Percentiles rank a stretch among this genome's conserved stretches.
Evolutionary conservation across 1,284 basidiomycete genomes (phyloP).

Genomic region (Peniophora sp.): DNA sequence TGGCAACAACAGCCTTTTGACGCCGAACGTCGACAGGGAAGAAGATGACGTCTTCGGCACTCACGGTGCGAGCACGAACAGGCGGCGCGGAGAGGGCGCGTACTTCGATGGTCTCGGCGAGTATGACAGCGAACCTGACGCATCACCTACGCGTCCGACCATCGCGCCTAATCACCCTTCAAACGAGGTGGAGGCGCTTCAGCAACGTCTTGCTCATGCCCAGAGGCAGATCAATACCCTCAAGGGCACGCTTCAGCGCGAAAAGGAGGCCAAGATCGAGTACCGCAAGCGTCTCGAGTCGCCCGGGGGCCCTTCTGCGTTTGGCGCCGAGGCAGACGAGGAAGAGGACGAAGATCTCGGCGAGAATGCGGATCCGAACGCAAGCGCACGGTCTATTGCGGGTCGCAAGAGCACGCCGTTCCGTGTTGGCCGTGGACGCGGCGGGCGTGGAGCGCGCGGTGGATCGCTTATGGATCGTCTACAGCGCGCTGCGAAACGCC

Average conservation of each 20-base stretch:
- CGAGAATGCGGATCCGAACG: conserved; percentile 15
- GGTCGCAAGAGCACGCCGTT: conserved; percentile 23
- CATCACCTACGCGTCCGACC: conserved; percentile 53
- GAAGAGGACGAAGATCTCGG: conserved; percentile 28
- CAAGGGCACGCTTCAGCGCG: conserved; percentile 67
- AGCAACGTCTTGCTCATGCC: conserved; percentile 74
- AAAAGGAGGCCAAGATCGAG: conserved; percentile 72
- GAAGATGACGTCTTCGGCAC: conserved; percentile 66
- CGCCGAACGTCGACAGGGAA: conserved; percentile 44
- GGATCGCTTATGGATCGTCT: conserved; percentile 57
- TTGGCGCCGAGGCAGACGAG: conserved; percentile 34
- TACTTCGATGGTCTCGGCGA: conserved; percentile 50
- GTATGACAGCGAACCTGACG: conserved; percentile 49
- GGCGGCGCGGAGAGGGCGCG: conserved; percentile 50
- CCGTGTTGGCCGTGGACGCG: conserved; percentile 27
- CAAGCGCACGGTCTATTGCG: conserved; percentile 3
- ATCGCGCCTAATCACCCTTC: conserved; percentile 62
- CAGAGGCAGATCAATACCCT: conserved; percentile 77
- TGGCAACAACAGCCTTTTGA: conserved; percentile 38
- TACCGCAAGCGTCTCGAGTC: conserved; percentile 38
- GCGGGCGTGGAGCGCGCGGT: conserved; percentile 35
- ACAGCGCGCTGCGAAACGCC: conserved; percentile 46
- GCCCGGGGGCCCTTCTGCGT: conserved; percentile 21
- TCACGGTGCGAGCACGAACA: conserved; percentile 45
- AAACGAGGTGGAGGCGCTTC: conserved; percentile 73